Conservation (phyloP, 352 stramenopile species). For the Blastocystis sp. region DNA sequence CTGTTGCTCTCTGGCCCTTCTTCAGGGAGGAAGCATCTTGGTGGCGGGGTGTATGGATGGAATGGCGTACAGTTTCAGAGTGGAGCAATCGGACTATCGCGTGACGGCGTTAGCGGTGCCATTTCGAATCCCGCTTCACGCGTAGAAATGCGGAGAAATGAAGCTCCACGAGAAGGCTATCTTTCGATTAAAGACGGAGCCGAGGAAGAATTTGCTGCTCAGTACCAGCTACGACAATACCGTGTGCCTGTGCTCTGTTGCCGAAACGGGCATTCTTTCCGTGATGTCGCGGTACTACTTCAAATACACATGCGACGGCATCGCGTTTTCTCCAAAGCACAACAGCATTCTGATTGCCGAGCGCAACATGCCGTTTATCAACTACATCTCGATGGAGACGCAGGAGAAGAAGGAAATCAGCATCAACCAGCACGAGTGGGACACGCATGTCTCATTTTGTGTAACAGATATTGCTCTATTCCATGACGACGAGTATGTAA, state of each 20-base stretch:
- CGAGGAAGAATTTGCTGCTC: not conserved
- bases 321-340: conserved; percentile 43
- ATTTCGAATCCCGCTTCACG: not conserved
- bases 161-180: conserved; percentile 58
- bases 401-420: conserved; percentile 55
- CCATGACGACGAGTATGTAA: conserved; percentile 39
- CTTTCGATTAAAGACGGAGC: not conserved
- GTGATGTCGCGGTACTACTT: conserved; percentile 48
- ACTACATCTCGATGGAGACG: conserved; percentile 34
- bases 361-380: conserved; percentile 55
- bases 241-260: conserved; percentile 12
- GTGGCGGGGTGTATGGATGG: conserved; percentile 64
- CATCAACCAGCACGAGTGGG: conserved; percentile 61
- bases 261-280: not conserved
- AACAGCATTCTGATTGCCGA: conserved; percentile 26
- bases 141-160: conserved; percentile 16
- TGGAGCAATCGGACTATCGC: not conserved
- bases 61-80: conserved; percentile 16
- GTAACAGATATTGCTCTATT: conserved; percentile 17
- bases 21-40: not conserved
- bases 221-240: conserved; percentile 62
- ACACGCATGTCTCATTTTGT: conserved; percentile 60
- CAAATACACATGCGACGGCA: conserved; percentile 60
- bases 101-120: not conserved
- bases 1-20: conserved; percentile 30